Percentiles rank a stretch among this genome's conserved stretches.
Evolutionary conservation across 139 green algal species (phyloP).

Genomic region (Chlamydomonas applanata): DNA sequence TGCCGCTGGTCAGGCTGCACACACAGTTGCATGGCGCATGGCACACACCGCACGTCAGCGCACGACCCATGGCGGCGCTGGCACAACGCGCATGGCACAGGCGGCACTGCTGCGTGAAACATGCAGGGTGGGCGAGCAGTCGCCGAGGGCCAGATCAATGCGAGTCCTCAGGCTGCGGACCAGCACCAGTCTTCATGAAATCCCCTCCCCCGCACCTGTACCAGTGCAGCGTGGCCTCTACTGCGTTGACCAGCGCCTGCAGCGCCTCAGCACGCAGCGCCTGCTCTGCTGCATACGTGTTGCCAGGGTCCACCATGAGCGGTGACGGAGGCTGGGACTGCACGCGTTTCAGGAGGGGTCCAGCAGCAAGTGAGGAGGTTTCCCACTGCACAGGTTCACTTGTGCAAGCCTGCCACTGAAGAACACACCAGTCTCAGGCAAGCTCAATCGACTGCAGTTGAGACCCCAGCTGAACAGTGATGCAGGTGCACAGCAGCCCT

Average conservation of each 20-base stretch:
- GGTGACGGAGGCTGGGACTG: constrained; percentile 7
- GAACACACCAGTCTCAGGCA: not conserved
- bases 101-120: too few relatives aligned
- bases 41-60: not conserved
- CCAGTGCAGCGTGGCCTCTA: constrained; percentile 69
- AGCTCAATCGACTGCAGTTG: not conserved
- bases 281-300: constrained; percentile 37
- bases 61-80: too few relatives aligned
- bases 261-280: constrained; percentile 67
- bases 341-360: too few relatives aligned
- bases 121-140: too few relatives aligned
- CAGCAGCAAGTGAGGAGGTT: too few relatives aligned
- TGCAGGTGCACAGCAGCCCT: too few relatives aligned
- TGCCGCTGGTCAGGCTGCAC: not conserved
- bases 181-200: too few relatives aligned
- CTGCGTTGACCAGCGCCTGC: constrained; percentile 64
- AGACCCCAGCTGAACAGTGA: too few relatives aligned
- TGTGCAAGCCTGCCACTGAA: not conserved
- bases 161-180: too few relatives aligned
- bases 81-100: too few relatives aligned
- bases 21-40: not conserved
- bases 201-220: constrained; percentile 49
- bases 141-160: too few relatives aligned
- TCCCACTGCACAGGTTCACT: not conserved
- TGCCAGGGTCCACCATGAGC: constrained; percentile 17